These are phyloP conservation scores for Setomelanomma holmii DNA, from an alignment of 2,329 filamentous ascomycete genomes.

Conservation along the genomic window DNA sequence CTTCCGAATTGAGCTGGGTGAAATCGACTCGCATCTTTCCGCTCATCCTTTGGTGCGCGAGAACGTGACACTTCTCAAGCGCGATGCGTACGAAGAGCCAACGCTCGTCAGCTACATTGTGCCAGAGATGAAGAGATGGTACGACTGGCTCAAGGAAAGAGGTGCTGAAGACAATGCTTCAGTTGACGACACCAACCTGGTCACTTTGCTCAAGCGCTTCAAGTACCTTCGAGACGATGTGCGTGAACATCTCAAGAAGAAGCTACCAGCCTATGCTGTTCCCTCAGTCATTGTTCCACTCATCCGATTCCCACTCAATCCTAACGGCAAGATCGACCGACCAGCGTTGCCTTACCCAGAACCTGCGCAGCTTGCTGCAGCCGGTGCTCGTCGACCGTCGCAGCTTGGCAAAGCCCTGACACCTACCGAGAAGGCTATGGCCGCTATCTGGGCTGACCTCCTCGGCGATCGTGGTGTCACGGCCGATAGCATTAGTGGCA, in stretches of 20 bases:
- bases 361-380: constrained; percentile 68
- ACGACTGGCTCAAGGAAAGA: constrained; percentile 65
- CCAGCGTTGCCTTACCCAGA: constrained; percentile 83
- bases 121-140: constrained; percentile 78
- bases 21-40: constrained; percentile 86
- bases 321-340: constrained; percentile 75
- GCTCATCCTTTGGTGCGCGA: constrained; percentile 79
- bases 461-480: constrained; percentile 67
- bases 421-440: constrained; percentile 70
- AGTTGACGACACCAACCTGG: constrained; percentile 58
- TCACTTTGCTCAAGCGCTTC: constrained; percentile 66
- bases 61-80: constrained; percentile 82
- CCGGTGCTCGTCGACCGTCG: constrained; percentile 56
- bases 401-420: constrained; percentile 56
- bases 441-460: constrained; percentile 75
- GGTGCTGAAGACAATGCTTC: constrained; percentile 47
- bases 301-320: constrained; percentile 72
- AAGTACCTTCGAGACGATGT: constrained; percentile 65
- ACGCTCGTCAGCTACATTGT: constrained; percentile 91
- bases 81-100: constrained; percentile 84
- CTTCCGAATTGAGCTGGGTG: constrained; percentile 92
- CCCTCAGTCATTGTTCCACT: constrained; percentile 78
- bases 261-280: constrained; percentile 77
- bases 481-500: constrained; percentile 69
- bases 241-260: constrained; percentile 72